Evolutionary conservation across 164 flowering plant genomes (phyloP).

Genomic region (Vitis riparia): DNA sequence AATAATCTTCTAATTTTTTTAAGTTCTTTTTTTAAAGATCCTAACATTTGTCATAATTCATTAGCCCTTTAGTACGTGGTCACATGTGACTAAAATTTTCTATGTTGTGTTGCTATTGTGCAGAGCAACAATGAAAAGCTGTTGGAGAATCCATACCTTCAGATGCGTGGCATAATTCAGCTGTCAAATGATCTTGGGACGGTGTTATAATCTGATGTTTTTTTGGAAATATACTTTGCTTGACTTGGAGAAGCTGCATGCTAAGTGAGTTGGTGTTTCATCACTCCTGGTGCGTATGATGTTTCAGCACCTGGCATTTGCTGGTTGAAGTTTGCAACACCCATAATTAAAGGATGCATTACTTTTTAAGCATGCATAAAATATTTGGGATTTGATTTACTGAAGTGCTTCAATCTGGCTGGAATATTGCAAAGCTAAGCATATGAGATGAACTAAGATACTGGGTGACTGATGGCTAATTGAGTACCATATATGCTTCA

Average conservation of each 20-base stretch:
- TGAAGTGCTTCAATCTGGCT: background rate
- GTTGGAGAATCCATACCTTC: conserved; percentile 96
- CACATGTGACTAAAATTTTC: conserved; percentile 5
- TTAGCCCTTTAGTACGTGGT: background rate
- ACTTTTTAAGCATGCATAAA: background rate
- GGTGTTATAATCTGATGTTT: conserved; percentile 22
- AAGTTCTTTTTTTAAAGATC: background rate
- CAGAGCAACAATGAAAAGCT: conserved; percentile 99
- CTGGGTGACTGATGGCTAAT: conserved; percentile 6
- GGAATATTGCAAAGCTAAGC: background rate
- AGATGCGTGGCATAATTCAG: conserved; percentile 96
- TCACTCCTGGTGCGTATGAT: conserved; percentile 14
- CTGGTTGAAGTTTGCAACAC: conserved; percentile 1
- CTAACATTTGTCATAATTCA: background rate
- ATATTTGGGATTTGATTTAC: background rate
- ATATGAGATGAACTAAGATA: background rate
- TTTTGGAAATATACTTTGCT: conserved; percentile 9
- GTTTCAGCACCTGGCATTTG: conserved; percentile 15
- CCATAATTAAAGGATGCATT: background rate
- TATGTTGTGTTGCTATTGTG: conserved; percentile 4
- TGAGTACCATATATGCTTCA: background rate
- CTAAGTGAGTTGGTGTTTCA: background rate
- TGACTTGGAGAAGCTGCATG: conserved; percentile 5
- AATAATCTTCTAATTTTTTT: too few species aligned
- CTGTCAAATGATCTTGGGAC: conserved; percentile 70